phyloP scores from a whole-genome alignment of 2,329 filamentous ascomycete species.

The Trichophaea hybrida region DNA sequence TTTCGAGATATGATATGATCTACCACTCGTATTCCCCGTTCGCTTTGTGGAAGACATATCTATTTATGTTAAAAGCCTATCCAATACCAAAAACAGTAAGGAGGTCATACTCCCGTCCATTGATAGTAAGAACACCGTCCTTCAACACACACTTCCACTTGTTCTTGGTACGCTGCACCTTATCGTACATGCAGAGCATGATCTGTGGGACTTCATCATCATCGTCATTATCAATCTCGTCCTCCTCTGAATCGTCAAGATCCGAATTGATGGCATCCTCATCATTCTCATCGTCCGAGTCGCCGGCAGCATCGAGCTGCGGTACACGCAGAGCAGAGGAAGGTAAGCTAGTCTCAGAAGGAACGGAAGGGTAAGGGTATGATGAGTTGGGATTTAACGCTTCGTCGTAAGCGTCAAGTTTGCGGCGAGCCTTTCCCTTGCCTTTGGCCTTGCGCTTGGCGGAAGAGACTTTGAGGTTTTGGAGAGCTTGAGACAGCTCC shows the following conservation, averaged over 20 bases:
- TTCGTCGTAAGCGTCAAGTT: slow-evolving; percentile 22
- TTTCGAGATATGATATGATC: slow-evolving; percentile 14
- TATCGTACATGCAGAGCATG: slow-evolving; percentile 99
- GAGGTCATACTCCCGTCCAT: slow-evolving; percentile 64
- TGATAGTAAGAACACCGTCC: slow-evolving; percentile 85
- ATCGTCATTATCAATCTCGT: slow-evolving; percentile 59
- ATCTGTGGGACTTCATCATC: slow-evolving; percentile 72
- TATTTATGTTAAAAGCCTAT: slow-evolving; percentile 27
- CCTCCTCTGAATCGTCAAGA: slow-evolving; percentile 85
- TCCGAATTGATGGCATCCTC: slow-evolving; percentile 98
- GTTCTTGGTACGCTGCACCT: slow-evolving; percentile 97
- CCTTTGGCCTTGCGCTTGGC: slow-evolving; percentile 1
- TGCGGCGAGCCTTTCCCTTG: slow-evolving; percentile 12
- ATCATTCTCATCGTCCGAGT: slow-evolving; percentile 51
- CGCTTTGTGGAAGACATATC: slow-evolving; percentile 94
- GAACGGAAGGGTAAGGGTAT: slow-evolving; percentile 19
- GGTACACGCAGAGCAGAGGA: slow-evolving; percentile 28
- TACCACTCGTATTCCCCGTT: slow-evolving; percentile 98
- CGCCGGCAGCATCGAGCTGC: slow-evolving; percentile 44
- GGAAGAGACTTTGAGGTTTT: slow-evolving; percentile 10
- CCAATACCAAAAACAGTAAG: not conserved
- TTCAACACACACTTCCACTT: slow-evolving; percentile 99
- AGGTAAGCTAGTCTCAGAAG: not conserved
- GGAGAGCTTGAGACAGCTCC: slow-evolving; percentile 20
- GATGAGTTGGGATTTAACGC: slow-evolving; percentile 16